phyloP scores from a whole-genome alignment of 768 basidiomycete genomes.

The Leccinum barrowsii region DNA sequence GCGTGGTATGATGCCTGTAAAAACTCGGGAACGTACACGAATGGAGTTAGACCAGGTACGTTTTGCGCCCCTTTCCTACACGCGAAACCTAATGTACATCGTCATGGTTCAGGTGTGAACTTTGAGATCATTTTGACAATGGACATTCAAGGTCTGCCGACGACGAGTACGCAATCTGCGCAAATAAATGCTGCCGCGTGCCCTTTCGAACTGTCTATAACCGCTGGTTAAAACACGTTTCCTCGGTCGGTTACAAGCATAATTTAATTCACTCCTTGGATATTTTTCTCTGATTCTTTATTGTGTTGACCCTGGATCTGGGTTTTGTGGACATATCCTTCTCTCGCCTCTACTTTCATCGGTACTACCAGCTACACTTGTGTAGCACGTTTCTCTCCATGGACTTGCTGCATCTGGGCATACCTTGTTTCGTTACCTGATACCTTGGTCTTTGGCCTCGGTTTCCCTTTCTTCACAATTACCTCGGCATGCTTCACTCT shows the following conservation, averaged over 20 bases:
- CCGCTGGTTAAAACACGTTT: conserved; percentile 39
- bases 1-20: conserved; percentile 79
- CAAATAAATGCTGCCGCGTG: conserved; percentile 60
- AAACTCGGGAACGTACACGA: conserved; percentile 47
- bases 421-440: background rate
- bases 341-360: background rate
- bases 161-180: conserved; percentile 49
- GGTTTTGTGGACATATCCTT: conserved; percentile 9
- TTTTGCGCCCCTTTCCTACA: conserved; percentile 12
- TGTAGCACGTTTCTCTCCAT: background rate
- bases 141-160: conserved; percentile 65
- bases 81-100: background rate
- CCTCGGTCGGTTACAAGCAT: background rate
- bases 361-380: background rate
- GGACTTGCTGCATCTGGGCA: conserved; percentile 4
- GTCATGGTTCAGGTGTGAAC: conserved; percentile 39
- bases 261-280: conserved; percentile 3
- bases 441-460: background rate
- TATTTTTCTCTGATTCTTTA: conserved; percentile 10
- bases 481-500: background rate
- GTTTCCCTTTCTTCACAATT: background rate
- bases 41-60: conserved; percentile 60
- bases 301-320: conserved; percentile 2
- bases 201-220: conserved; percentile 62
- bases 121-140: conserved; percentile 65